Evolutionary conservation across 768 basidiomycete species (phyloP).

Genomic region (Russula ochroleuca): DNA sequence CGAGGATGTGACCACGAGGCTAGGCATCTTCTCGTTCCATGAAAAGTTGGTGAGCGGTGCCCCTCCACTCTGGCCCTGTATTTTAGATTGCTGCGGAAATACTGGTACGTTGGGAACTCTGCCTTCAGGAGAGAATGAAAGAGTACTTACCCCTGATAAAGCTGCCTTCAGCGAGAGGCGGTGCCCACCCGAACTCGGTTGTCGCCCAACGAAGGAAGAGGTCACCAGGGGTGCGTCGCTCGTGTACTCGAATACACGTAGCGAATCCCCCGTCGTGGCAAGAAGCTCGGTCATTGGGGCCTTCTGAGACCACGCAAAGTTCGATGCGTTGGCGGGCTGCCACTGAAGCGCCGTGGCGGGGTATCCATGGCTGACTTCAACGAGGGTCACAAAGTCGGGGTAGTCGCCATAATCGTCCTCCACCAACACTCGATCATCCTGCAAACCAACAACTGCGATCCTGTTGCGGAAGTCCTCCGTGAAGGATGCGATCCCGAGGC

Average conservation of each 20-base stretch:
- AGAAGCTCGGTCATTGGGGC: constrained; percentile 69
- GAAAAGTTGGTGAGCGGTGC: constrained; percentile 96
- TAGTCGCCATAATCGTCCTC: constrained; percentile 81
- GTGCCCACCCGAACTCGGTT: constrained; percentile 53
- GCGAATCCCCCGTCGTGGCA: constrained; percentile 90
- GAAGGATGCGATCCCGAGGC: constrained; percentile 82
- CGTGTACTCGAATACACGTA: constrained; percentile 87
- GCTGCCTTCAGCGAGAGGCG: constrained; percentile 69
- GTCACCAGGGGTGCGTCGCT: constrained; percentile 56
- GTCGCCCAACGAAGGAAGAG: constrained; percentile 68
- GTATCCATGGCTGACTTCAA: constrained; percentile 82
- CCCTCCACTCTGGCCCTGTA: constrained; percentile 74
- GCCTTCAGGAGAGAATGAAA: constrained; percentile 7
- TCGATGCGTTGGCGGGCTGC: constrained; percentile 73
- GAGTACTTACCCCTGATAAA: constrained; percentile 66
- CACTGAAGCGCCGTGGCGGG: constrained; percentile 92
- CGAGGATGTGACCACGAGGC: constrained; percentile 91
- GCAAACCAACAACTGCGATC: constrained; percentile 72
- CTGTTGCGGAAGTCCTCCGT: constrained; percentile 79
- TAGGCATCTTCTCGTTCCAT: constrained; percentile 92
- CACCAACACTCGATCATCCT: constrained; percentile 83
- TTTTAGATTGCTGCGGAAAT: constrained; percentile 71
- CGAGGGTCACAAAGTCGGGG: constrained; percentile 82
- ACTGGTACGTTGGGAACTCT: constrained; percentile 13
- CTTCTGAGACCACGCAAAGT: constrained; percentile 66